Base-by-base conservation (phyloP, 148 eudicot genomes). In the Camellia granthamiana region DNA sequence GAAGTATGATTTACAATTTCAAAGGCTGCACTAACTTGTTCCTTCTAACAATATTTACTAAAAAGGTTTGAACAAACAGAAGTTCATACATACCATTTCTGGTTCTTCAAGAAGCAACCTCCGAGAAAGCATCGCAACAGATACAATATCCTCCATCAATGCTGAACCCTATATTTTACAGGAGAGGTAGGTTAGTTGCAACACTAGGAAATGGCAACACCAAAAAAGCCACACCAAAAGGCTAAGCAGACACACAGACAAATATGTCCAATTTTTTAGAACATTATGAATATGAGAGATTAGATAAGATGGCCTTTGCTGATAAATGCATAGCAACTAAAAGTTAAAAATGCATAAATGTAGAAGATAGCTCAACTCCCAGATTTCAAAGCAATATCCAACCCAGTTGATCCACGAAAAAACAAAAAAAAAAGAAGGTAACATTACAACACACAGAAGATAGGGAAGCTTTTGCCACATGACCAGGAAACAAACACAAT, bases 41-140 rank as follows among this genome's bases (percentile, higher is more conserved):
- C 56, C 54, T 47, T 47, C 9, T 14, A 56, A 44, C 38, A 76
- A 18, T 65, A 52, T 60, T 72, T 62, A 56, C 19, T 21, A 42
- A 76, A 66, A 68, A 59, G 49, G 74, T 63, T 7, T 16, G 49
- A 30, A 74, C 4, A 81, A 41, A 67, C 19, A 42, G 8, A 49
- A 44, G 44, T 69, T 61, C 60, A 80, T 52, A 74, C 89, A 77
- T 88, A 92, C 97, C 86, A 70, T 41, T 84, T 88, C 92, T 18
- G 93, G 90, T 81, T 93, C 99, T 89, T 96, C 99, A 76, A 84
- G 87, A 79, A 97, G 95, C 83, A 97, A 86, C 89, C 98, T 91
- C 81, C 94, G 88, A 47, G 89, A 82, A 86, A 92, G 88, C 99
- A 94, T 94, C 54, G 98, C 90, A 77, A 91, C 90, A 74, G 91